Percentiles rank a stretch among this genome's conserved stretches.
These are phyloP conservation scores for Xylogone sp. DNA, from an alignment of 2,329 filamentous ascomycete genomes.

Conservation along the genomic window DNA sequence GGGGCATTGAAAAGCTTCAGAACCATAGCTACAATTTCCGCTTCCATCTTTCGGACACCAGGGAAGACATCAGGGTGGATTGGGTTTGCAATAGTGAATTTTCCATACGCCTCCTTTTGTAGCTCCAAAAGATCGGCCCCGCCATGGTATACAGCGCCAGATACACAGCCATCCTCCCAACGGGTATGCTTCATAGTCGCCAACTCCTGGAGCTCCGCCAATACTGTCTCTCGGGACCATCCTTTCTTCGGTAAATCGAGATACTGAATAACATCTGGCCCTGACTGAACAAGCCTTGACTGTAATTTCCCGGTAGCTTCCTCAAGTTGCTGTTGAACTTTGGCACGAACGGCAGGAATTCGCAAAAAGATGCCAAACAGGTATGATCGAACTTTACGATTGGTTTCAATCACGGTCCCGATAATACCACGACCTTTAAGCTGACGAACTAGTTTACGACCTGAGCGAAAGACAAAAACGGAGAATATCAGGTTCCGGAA, in stretches of 20 bases:
- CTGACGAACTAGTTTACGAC: conserved; percentile 73
- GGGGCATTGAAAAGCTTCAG: conserved; percentile 83
- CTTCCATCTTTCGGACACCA: conserved; percentile 95
- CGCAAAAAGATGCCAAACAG: conserved; percentile 79
- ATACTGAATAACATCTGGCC: conserved; percentile 65
- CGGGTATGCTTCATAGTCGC: conserved; percentile 84
- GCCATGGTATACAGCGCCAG: conserved; percentile 89
- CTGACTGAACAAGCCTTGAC: conserved; percentile 70
- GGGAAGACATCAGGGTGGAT: conserved; percentile 77
- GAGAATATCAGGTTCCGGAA: conserved; percentile 80
- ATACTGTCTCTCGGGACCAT: conserved; percentile 71
- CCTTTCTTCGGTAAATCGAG: conserved; percentile 73
- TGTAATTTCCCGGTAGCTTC: conserved; percentile 75
- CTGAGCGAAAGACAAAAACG: conserved; percentile 77
- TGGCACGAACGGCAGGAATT: conserved; percentile 74
- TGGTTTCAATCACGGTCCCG: conserved; percentile 70
- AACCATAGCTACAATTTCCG: conserved; percentile 85
- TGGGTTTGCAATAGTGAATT: conserved; percentile 67
- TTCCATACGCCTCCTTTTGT: conserved; percentile 83
- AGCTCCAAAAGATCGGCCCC: conserved; percentile 73
- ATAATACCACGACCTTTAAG: conserved; percentile 80
- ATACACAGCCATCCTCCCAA: conserved; percentile 91
- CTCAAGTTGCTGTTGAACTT: conserved; percentile 78
- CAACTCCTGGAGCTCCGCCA: conserved; percentile 71
- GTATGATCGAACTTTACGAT: conserved; percentile 62